Evolutionary conservation across 2,329 filamentous ascomycete species (phyloP).

Genomic region (Sporothrix curviconia): DNA sequence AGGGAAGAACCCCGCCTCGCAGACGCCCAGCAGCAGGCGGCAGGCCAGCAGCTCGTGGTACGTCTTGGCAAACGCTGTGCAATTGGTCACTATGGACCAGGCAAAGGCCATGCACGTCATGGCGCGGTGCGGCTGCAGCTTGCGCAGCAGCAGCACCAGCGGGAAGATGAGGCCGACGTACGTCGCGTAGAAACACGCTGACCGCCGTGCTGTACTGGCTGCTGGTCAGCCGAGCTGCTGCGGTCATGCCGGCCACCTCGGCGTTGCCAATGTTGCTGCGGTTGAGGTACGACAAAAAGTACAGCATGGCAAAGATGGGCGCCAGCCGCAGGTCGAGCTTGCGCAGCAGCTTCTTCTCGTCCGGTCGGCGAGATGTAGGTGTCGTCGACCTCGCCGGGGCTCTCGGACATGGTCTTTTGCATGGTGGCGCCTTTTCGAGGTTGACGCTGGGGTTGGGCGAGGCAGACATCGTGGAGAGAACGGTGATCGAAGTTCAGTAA

Average conservation of each 20-base stretch:
- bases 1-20: conserved; percentile 38
- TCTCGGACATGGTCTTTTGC: background rate
- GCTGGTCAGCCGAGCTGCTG: conserved; percentile 48
- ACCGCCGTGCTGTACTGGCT: conserved; percentile 49
- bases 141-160: background rate
- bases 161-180: conserved; percentile 38
- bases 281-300: conserved; percentile 58
- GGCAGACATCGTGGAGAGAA: no score
- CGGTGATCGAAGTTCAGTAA: no score
- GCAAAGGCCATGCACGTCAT: conserved; percentile 40
- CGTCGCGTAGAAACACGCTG: conserved; percentile 36
- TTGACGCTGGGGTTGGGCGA: background rate
- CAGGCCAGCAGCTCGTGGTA: conserved; percentile 31
- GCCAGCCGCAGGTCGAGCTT: conserved; percentile 24
- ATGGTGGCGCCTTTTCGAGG: background rate
- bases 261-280: conserved; percentile 37
- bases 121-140: conserved; percentile 47
- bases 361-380: background rate
- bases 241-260: conserved; percentile 33
- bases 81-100: conserved; percentile 44
- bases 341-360: background rate
- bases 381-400: background rate
- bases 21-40: conserved; percentile 35
- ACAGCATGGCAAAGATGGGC: conserved; percentile 54
- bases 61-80: conserved; percentile 34